Percentiles rank a stretch among this genome's conserved stretches.
These are phyloP conservation scores for Parachlorella kessleri DNA, from an alignment of 139 green algal genomes.

Conservation along the genomic window DNA sequence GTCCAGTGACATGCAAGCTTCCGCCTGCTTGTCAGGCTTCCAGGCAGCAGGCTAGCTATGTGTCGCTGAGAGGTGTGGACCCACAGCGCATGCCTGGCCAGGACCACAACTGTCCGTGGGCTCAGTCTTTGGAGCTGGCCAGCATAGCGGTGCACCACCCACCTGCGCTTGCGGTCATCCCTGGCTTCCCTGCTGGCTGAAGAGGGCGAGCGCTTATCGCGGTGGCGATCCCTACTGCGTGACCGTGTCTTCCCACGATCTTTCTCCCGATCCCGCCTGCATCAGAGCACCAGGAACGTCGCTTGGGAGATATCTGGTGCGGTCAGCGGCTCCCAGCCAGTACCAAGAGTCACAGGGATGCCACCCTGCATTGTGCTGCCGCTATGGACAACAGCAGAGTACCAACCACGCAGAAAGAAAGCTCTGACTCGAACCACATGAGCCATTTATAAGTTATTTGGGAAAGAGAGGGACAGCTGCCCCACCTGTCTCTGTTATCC, in stretches of 20 bases:
- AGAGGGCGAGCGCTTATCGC: background rate
- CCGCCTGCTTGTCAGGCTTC: background rate
- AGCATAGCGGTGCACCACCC: background rate
- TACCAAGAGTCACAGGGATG: no score
- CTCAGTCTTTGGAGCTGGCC: no score
- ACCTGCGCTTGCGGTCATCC: background rate
- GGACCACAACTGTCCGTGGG: no score
- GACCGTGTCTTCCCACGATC: background rate
- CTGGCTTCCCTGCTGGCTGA: background rate
- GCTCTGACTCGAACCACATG: no score
- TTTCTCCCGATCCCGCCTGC: background rate
- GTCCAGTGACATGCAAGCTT: background rate
- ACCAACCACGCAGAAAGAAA: no score
- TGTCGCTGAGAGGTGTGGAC: background rate
- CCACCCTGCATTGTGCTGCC: no score
- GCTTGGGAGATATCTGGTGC: no score
- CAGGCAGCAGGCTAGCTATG: background rate
- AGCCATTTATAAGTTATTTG: no score
- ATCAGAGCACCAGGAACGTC: no score
- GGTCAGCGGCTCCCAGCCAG: no score
- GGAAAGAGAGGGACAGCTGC: no score
- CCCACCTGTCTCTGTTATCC: background rate
- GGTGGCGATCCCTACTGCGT: background rate
- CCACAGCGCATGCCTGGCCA: background rate
- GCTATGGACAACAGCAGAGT: no score